These are phyloP conservation scores for Xylaria sp. DNA, from an alignment of 2,329 filamentous ascomycete species.

Conservation along the genomic window DNA sequence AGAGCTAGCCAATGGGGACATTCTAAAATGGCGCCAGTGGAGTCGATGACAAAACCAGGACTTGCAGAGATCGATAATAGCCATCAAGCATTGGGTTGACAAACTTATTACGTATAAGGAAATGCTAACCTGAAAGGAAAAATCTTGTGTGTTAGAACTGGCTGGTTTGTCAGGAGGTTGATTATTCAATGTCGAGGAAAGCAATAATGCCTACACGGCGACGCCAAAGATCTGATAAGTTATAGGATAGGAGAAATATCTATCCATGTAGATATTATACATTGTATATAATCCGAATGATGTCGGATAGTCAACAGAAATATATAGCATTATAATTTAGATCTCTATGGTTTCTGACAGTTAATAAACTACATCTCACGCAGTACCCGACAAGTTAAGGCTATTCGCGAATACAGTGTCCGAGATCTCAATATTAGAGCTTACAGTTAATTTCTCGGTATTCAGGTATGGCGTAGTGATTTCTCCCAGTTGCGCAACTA, in stretches of 20 bases:
- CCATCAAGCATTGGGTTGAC: not conserved
- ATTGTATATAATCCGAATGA: not conserved
- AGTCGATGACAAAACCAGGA: conserved; percentile 2
- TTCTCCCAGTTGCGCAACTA: not conserved
- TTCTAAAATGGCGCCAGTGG: conserved; percentile 2
- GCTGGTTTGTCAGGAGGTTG: not conserved
- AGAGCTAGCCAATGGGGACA: not conserved
- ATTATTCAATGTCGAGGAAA: not conserved
- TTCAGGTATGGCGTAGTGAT: not conserved
- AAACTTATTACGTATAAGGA: not conserved
- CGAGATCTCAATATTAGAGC: too few relatives aligned
- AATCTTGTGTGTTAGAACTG: not conserved
- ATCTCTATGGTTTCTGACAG: not conserved
- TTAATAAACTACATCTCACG: not conserved
- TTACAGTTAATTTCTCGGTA: not conserved
- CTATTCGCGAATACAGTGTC: too few relatives aligned
- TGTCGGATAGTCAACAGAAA: not conserved
- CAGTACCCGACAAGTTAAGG: too few relatives aligned
- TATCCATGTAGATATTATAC: not conserved
- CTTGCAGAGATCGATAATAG: not conserved
- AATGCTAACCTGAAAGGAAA: not conserved
- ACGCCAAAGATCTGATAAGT: not conserved
- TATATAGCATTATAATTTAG: not conserved
- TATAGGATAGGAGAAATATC: not conserved
- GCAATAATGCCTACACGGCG: not conserved